phyloP scores from a whole-genome alignment of 2,329 filamentous ascomycete species.

The Ophiostoma pallidulum region DNA sequence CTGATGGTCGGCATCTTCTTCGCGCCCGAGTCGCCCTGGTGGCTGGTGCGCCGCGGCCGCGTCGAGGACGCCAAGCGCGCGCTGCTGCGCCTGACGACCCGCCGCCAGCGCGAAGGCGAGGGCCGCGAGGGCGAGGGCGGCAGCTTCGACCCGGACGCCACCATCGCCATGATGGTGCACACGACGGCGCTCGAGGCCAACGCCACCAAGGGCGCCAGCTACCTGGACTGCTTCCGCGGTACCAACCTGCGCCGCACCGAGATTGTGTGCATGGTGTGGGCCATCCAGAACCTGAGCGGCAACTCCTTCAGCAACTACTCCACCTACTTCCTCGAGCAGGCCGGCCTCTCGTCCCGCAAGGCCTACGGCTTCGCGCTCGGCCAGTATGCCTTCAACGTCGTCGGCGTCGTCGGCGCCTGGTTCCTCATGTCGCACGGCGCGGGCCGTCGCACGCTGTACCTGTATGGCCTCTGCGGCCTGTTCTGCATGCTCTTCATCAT shows the following conservation, averaged over 20 bases:
- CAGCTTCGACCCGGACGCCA: constrained; percentile 74
- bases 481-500: constrained; percentile 71
- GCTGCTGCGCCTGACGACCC: constrained; percentile 55
- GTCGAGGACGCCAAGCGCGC: constrained; percentile 57
- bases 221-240: constrained; percentile 77
- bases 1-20: constrained; percentile 57
- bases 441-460: constrained; percentile 66
- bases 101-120: constrained; percentile 29
- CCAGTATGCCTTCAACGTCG: constrained; percentile 64
- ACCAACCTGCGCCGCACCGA: constrained; percentile 68
- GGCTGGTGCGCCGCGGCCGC: constrained; percentile 60
- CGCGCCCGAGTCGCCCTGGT: constrained; percentile 64
- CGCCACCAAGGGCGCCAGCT: constrained; percentile 59
- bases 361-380: constrained; percentile 54
- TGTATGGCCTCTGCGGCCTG: constrained; percentile 65
- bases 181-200: constrained; percentile 72
- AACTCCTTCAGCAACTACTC: constrained; percentile 58
- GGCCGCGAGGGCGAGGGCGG: constrained; percentile 49
- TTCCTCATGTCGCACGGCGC: constrained; percentile 65
- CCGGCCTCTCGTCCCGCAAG: constrained; percentile 41
- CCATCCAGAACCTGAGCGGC: constrained; percentile 54
- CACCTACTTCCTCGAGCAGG: constrained; percentile 53
- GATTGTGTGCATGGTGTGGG: constrained; percentile 56
- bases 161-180: constrained; percentile 85
- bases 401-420: constrained; percentile 74